A percentile compares a stretch with the other conserved stretches of the same genome.
Evolutionary conservation across 345 rosid genomes (phyloP).

Genomic region (Brassica rapa): DNA sequence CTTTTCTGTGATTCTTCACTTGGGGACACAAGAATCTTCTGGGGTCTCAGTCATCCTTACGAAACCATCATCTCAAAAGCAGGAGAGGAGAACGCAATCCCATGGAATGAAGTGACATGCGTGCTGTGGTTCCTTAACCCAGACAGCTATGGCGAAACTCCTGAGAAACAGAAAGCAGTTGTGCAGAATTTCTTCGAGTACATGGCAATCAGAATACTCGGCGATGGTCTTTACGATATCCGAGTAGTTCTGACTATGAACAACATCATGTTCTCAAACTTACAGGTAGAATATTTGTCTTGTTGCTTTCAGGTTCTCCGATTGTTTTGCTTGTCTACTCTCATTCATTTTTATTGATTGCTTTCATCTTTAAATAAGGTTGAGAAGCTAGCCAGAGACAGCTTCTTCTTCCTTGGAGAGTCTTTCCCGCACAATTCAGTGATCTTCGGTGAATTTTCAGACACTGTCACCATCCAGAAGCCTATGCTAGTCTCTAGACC

Average conservation of each 20-base stretch:
- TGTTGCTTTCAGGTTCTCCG: background rate
- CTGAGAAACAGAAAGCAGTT: constrained; percentile 51
- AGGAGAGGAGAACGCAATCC: constrained; percentile 49
- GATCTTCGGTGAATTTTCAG: constrained; percentile 62
- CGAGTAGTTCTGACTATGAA: constrained; percentile 70
- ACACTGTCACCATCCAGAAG: constrained; percentile 44
- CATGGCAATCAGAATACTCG: constrained; percentile 69
- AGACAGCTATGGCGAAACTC: constrained; percentile 48
- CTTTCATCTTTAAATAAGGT: constrained; percentile 45
- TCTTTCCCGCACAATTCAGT: constrained; percentile 70
- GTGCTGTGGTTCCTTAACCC: constrained; percentile 71
- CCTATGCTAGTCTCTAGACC: constrained; percentile 62
- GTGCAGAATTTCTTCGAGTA: constrained; percentile 72
- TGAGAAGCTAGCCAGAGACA: constrained; percentile 70
- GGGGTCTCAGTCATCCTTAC: constrained; percentile 72
- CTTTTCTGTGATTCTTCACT: constrained; percentile 44
- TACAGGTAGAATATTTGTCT: constrained; percentile 54
- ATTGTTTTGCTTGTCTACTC: constrained; percentile 6
- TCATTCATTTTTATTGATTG: background rate
- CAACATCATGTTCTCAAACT: constrained; percentile 69
- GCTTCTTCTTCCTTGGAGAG: constrained; percentile 78
- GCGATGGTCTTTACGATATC: constrained; percentile 51
- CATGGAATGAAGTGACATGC: constrained; percentile 71
- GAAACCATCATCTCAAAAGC: constrained; percentile 58
- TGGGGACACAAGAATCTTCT: constrained; percentile 53